Conservation (phyloP, 257 asterid genomes). For the Solanum piurae region DNA sequence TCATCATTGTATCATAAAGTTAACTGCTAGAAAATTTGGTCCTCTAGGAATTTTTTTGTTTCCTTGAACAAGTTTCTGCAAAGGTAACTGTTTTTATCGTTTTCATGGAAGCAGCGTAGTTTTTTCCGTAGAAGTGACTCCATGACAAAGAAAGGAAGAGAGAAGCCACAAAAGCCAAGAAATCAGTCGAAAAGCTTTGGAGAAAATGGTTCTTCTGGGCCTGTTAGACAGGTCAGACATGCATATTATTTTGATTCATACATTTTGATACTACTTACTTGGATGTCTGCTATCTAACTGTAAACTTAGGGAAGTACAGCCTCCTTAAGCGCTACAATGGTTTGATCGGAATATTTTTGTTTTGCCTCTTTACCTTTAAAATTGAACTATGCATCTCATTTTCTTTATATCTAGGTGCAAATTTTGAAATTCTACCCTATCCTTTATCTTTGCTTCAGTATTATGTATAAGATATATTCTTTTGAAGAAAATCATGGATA, state of each 20-base stretch:
- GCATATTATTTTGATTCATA: background rate
- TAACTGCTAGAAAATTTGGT: background rate
- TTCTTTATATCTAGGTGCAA: background rate
- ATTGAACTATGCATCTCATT: background rate
- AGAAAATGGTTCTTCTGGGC: constrained; percentile 37
- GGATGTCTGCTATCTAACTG: background rate
- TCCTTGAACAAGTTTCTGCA: background rate
- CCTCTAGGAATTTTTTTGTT: background rate
- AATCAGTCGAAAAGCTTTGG: constrained; percentile 35
- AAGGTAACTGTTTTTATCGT: background rate
- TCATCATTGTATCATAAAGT: background rate
- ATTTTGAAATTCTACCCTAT: background rate
- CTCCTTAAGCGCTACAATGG: background rate
- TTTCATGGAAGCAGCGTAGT: constrained; percentile 10
- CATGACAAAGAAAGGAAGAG: constrained; percentile 15
- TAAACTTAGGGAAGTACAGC: background rate
- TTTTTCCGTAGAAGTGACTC: constrained; percentile 18
- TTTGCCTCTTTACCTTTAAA: background rate
- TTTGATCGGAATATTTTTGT: background rate
- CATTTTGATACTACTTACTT: background rate
- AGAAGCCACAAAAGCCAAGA: constrained; percentile 1
- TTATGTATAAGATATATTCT: background rate
- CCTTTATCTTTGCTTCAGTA: background rate
- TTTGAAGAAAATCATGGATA: background rate
- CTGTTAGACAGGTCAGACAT: constrained; percentile 49